Evolutionary conservation across 2,329 filamentous ascomycete genomes (phyloP), one percentile per base, ranked within the genome.

Genomic region (Nigrospora oryzae): DNA sequence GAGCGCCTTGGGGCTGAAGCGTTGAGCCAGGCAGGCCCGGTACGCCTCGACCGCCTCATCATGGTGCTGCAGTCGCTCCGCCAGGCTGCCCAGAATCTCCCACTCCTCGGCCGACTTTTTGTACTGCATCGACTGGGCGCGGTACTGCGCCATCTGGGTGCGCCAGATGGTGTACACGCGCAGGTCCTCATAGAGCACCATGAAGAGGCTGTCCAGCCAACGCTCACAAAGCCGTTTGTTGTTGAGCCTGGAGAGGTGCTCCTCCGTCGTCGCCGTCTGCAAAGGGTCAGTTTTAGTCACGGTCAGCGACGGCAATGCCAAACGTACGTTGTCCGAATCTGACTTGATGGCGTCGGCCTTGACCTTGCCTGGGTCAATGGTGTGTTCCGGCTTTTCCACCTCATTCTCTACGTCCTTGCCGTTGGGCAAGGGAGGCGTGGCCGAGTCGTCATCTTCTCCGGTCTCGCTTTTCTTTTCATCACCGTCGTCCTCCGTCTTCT

Each of bases 91-190:
- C 0, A 98, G 77, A 43, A 98, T 96, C 66, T 98, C 93, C 93
- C 93, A 98, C 63, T 98, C 93, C 54, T 95, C 89, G 2, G 91
- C 86, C 1, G 86, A 93, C 69, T 97, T 98, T 68, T 93, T 93
- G 71, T 97, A 98, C 53, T 94, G 84, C 64, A 95, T 83, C 50
- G 91, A 86, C 64, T 97, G 91, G 44, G 91, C 88, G 17, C 88
- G 84, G 62, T 90, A 96, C 63, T 97, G 91, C 0, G 89, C 87
- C 81, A 97, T 93, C 63, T 98, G 93, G 1, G 93, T 97, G 46
- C 93, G 84, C 93, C 93, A 98, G 64, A 98, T 98, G 12, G 93
- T 98, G 71, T 98, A 98, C 38, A 98, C 91, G 41, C 93, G 87
- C 15, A 98, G 77, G 59, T 98, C 93, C 64, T 98, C 93, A 63